phyloP scores from a whole-genome alignment of 2,329 filamentous ascomycete species.

The Botrytis medusae region DNA sequence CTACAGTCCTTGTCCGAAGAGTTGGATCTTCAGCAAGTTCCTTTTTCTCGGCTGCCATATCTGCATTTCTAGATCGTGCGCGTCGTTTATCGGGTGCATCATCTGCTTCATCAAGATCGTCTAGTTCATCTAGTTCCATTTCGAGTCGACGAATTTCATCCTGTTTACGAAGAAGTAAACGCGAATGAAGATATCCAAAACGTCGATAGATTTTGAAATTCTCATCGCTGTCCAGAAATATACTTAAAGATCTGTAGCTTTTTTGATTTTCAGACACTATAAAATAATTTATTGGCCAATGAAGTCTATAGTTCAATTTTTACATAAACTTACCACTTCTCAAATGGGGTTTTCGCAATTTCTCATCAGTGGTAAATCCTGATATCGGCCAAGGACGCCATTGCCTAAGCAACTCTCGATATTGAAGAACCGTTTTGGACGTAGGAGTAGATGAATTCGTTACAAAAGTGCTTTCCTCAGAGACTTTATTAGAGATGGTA shows the following conservation, averaged over 20 bases:
- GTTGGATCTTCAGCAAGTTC: not conserved
- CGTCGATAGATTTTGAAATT: constrained; percentile 45
- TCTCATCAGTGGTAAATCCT: not conserved
- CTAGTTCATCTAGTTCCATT: constrained; percentile 28
- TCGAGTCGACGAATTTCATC: constrained; percentile 31
- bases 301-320: not conserved
- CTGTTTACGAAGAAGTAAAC: constrained; percentile 38
- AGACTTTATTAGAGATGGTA: not conserved
- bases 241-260: constrained; percentile 44
- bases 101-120: constrained; percentile 23
- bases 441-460: not conserved
- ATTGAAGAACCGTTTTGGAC: not conserved
- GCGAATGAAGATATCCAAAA: constrained; percentile 44
- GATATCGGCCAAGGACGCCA: not conserved
- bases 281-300: not conserved
- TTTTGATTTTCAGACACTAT: constrained; percentile 27
- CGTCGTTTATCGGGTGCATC: constrained; percentile 2
- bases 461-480: not conserved
- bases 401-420: not conserved
- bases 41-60: constrained; percentile 12
- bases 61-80: constrained; percentile 18
- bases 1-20: constrained; percentile 13
- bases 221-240: constrained; percentile 45
- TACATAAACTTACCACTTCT: constrained; percentile 10
- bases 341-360: not conserved